These are phyloP conservation scores for Paraconiothyrium brasiliense DNA, from an alignment of 2,329 filamentous ascomycete species.

Conservation along the genomic window DNA sequence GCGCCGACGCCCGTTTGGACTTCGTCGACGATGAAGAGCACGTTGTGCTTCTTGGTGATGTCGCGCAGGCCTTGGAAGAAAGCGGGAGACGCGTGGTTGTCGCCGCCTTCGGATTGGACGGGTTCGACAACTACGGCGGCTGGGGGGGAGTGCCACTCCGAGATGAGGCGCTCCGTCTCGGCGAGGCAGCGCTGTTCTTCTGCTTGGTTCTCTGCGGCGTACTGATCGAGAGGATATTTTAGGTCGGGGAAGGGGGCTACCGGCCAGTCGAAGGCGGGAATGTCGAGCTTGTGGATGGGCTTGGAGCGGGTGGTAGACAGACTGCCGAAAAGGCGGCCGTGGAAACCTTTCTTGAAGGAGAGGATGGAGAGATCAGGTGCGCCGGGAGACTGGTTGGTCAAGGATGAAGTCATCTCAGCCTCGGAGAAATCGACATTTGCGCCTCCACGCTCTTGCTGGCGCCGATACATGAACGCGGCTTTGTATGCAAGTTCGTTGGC, in stretches of 20 bases:
- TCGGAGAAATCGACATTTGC: conserved; percentile 79
- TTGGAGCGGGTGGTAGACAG: conserved; percentile 91
- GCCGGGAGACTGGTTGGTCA: conserved; percentile 84
- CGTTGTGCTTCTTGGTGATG: conserved; percentile 77
- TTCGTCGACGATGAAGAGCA: conserved; percentile 91
- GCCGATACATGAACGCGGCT: conserved; percentile 92
- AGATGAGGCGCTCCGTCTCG: conserved; percentile 84
- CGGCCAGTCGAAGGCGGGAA: conserved; percentile 94
- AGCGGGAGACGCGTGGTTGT: conserved; percentile 88
- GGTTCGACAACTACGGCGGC: conserved; percentile 88
- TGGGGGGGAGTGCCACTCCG: conserved; percentile 79
- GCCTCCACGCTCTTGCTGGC: conserved; percentile 82
- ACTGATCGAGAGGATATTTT: conserved; percentile 85
- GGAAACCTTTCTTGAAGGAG: conserved; percentile 88
- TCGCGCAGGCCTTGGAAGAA: conserved; percentile 89
- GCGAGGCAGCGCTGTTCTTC: conserved; percentile 83
- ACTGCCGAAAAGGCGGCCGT: conserved; percentile 87
- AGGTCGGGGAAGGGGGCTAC: conserved; percentile 85
- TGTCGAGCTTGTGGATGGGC: conserved; percentile 93
- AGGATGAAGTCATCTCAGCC: conserved; percentile 76
- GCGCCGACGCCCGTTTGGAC: conserved; percentile 94
- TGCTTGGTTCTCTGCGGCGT: conserved; percentile 80
- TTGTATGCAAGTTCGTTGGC: conserved; percentile 96
- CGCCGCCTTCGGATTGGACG: conserved; percentile 91
- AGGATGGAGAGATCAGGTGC: conserved; percentile 83